Base-by-base conservation (phyloP, 768 basidiomycete species). In the Russula sp. region DNA sequence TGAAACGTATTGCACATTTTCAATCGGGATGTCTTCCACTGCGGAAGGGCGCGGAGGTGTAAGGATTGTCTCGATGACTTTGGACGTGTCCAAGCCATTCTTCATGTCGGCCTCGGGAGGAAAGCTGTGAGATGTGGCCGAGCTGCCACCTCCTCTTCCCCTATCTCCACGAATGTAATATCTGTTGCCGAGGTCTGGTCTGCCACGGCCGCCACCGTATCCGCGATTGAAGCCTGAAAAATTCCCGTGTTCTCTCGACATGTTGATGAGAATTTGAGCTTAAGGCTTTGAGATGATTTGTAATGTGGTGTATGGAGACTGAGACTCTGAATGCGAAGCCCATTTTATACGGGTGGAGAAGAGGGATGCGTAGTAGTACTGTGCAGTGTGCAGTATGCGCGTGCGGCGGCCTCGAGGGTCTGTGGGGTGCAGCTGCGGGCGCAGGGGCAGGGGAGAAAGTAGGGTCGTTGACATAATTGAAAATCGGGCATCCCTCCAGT, bases 1-100 rank as follows among this genome's bases (percentile, higher is more conserved):
- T n/a, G 71, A 70, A 9, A 76, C 51, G 26, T 72, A 71, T 26
- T 69, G 24, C 14, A 72, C 62, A 44, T 75, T 66, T 22, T 62
- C 52, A 16, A 72, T 64, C 7, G 58, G 57, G n/a, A 67, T 18
- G 2, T 57, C 11, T 14, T 58, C 10, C 0, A 28, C 32, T 24
- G 16, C 16, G 0, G 44, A 48, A 6, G 22, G 51, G 16, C n/a
- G 55, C 4, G 36, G 3, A 5, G 64, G 64, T 1, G 14, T 6
- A 10, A 42, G 42, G 24, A 68, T 36, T 9, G n/a, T 62, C 49
- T 68, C 65, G 14, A 68, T 56, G 26, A 49, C 3, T 24, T 14
- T 44, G 16, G 61, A 59, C 1, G 46, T 56, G n/a, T 66, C 51
- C 42, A 68, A 32, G 3, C 61, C 67, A 9, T 66, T 50, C 30